phyloP scores from a whole-genome alignment of 257 asterid genomes.

The Solanum paucissectum region DNA sequence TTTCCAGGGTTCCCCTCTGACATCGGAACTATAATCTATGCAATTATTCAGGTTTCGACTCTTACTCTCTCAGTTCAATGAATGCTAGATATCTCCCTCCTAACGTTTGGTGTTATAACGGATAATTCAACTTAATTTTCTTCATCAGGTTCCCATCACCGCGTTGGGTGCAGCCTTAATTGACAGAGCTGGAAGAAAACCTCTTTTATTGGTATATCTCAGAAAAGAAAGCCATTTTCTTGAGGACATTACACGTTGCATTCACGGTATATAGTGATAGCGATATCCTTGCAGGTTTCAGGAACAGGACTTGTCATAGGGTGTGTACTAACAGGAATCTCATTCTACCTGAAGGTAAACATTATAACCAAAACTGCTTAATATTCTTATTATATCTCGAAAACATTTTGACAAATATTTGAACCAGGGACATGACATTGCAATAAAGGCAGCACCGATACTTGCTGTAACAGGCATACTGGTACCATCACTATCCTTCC shows the following conservation, averaged over 20 bases:
- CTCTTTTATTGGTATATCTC: slow-evolving; percentile 62
- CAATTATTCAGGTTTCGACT: slow-evolving; percentile 63
- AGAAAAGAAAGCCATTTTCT: neutral
- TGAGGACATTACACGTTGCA: neutral
- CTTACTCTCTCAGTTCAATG: neutral
- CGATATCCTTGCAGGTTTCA: slow-evolving; percentile 44
- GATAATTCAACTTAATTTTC: neutral
- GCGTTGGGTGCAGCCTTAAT: slow-evolving; percentile 63
- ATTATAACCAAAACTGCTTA: neutral
- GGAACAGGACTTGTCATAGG: slow-evolving; percentile 72
- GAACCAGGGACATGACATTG: slow-evolving; percentile 56
- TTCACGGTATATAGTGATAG: neutral
- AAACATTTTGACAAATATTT: slow-evolving; percentile 3
- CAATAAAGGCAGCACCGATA: slow-evolving; percentile 44
- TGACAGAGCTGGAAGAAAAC: slow-evolving; percentile 81
- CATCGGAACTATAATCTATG: slow-evolving; percentile 69
- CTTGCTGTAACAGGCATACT: slow-evolving; percentile 80
- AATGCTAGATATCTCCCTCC: neutral
- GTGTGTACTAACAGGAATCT: slow-evolving; percentile 55
- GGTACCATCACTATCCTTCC: slow-evolving; percentile 24
- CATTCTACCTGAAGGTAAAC: slow-evolving; percentile 71
- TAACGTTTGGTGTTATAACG: neutral
- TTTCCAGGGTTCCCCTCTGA: slow-evolving; percentile 68
- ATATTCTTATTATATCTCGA: neutral
- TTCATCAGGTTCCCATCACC: slow-evolving; percentile 56